phyloP scores from a whole-genome alignment of 768 basidiomycete species.

The Cubamyces lactineus region DNA sequence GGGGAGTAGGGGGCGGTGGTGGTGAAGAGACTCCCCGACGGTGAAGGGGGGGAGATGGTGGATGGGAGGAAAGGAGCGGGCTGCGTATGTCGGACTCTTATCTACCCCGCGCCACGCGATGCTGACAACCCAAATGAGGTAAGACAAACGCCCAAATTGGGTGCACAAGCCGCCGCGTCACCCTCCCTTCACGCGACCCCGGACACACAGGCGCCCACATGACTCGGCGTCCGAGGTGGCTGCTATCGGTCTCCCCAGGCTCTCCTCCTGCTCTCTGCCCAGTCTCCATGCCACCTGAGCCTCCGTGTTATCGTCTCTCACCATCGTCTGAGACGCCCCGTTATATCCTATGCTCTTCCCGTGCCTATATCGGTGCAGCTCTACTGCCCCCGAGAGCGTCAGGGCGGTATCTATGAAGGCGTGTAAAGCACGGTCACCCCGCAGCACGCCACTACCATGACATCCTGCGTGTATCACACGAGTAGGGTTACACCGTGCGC shows the following conservation, averaged over 20 bases:
- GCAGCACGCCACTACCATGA: slow-evolving; percentile 18
- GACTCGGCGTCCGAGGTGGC: not conserved
- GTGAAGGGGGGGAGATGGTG: slow-evolving; percentile 28
- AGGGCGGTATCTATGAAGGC: not conserved
- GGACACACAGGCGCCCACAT: slow-evolving; percentile 8
- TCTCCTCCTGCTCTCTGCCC: not conserved
- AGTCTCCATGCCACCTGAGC: not conserved
- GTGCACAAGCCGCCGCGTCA: slow-evolving; percentile 8
- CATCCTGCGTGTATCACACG: slow-evolving; percentile 23
- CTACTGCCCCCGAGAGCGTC: slow-evolving; percentile 1
- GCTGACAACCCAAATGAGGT: slow-evolving; percentile 15
- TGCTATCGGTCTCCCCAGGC: slow-evolving; percentile 2
- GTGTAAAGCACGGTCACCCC: slow-evolving; percentile 3
- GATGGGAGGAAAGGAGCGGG: slow-evolving; percentile 21
- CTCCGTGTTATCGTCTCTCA: not conserved
- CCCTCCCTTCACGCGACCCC: slow-evolving; percentile 16
- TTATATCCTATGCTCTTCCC: not conserved
- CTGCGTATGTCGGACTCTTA: slow-evolving; percentile 23
- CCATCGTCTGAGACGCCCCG: not conserved
- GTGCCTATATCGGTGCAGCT: not conserved
- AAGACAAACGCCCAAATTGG: slow-evolving; percentile 13
- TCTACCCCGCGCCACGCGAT: slow-evolving; percentile 24
- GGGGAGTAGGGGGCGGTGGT: not conserved
- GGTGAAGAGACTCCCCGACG: slow-evolving; percentile 17
- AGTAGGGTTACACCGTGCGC: slow-evolving; percentile 9